phyloP scores from a whole-genome alignment of 202 grass and related monocot genomes.

The Schoenoplectus tabernaemontani region DNA sequence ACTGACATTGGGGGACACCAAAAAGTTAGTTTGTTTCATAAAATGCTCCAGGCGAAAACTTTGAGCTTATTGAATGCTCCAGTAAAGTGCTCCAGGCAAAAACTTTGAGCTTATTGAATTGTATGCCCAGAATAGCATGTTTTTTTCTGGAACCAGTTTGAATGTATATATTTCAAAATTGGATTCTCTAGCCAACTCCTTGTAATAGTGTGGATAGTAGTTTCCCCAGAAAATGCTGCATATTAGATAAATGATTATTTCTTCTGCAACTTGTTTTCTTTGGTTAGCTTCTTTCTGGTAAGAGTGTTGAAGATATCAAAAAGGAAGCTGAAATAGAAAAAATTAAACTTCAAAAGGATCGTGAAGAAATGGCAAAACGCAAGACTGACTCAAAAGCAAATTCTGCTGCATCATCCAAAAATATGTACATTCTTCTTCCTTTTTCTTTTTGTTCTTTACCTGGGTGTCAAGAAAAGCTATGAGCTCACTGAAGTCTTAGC shows the following conservation, averaged over 20 bases:
- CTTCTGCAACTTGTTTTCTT: neutral
- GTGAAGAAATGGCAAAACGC: constrained; percentile 55
- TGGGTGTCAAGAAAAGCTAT: neutral
- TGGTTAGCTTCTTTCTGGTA: constrained; percentile 77
- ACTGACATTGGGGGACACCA: too few relatives aligned
- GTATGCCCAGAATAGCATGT: too few relatives aligned
- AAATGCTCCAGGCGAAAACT: too few relatives aligned
- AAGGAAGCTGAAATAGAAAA: constrained; percentile 72
- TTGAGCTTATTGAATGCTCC: too few relatives aligned
- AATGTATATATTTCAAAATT: neutral
- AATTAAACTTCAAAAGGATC: constrained; percentile 52
- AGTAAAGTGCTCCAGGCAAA: too few relatives aligned
- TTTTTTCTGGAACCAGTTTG: neutral
- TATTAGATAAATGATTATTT: neutral
- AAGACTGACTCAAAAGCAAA: constrained; percentile 30
- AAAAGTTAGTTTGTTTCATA: too few relatives aligned
- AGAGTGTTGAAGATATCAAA: constrained; percentile 65
- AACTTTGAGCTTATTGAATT: too few relatives aligned
- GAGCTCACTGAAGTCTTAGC: neutral
- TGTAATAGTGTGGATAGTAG: too few relatives aligned
- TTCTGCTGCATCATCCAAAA: constrained; percentile 23
- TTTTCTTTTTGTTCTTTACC: neutral
- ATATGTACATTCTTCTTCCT: constrained; percentile 33
- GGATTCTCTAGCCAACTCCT: too few relatives aligned
- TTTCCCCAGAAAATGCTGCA: neutral